Percentiles rank a stretch among this genome's conserved stretches.
Conservation (phyloP, 129 eudicot species). For the Escallonia herrerae region DNA sequence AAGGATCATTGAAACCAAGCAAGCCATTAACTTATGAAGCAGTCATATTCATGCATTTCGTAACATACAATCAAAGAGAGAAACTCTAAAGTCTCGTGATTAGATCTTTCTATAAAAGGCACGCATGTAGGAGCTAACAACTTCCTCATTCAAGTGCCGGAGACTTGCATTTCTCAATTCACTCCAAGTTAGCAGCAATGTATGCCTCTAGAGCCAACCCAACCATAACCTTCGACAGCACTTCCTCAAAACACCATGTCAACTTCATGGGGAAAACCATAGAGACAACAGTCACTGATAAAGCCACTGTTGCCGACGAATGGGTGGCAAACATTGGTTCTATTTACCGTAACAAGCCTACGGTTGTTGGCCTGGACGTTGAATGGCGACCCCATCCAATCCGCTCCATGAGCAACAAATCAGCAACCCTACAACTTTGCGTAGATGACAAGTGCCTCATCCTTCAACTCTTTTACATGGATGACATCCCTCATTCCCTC, state of each 20-base stretch:
- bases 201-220: neutral
- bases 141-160: too few species aligned
- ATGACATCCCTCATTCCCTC: neutral
- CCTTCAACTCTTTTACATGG: constrained; percentile 20
- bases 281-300: constrained; percentile 19
- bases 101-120: too few species aligned
- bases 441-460: constrained; percentile 22
- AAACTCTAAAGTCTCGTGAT: too few species aligned
- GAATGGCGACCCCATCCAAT: constrained; percentile 11
- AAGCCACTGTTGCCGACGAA: constrained; percentile 8
- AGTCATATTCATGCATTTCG: too few species aligned
- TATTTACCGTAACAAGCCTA: neutral
- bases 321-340: constrained; percentile 1
- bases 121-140: too few species aligned
- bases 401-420: constrained; percentile 18
- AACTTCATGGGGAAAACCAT: constrained; percentile 20
- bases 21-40: too few species aligned
- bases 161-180: too few species aligned
- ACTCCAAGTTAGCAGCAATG: too few species aligned
- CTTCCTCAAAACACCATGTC: constrained; percentile 33
- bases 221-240: constrained; percentile 24
- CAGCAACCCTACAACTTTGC: constrained; percentile 20
- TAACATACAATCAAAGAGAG: too few species aligned
- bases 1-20: too few species aligned
- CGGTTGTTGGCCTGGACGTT: constrained; percentile 13